These are phyloP conservation scores for Epichloe aotearoae DNA, from an alignment of 2,329 filamentous ascomycete species.

Conservation along the genomic window DNA sequence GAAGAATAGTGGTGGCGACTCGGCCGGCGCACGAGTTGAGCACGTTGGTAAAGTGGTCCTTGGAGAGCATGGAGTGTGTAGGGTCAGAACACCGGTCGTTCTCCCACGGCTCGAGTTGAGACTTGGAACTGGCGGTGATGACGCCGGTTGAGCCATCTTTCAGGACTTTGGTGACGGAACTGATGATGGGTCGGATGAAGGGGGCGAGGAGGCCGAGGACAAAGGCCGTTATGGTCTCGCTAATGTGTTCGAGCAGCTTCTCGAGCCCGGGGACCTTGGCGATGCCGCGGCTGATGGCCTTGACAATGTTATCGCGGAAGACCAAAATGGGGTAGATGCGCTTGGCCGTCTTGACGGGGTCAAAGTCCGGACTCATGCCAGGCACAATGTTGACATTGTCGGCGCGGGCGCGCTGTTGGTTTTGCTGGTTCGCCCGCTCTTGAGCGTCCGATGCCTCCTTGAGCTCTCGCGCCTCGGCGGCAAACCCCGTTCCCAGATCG, in stretches of 20 bases:
- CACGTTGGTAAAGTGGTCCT: slow-evolving; percentile 73
- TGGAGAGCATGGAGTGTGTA: slow-evolving; percentile 71
- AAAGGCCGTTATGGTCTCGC: slow-evolving; percentile 84
- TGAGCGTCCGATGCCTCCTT: slow-evolving; percentile 49
- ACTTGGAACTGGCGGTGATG: slow-evolving; percentile 54
- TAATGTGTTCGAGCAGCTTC: slow-evolving; percentile 82
- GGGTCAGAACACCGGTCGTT: slow-evolving; percentile 63
- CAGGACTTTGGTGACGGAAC: slow-evolving; percentile 67
- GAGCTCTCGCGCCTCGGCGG: slow-evolving; percentile 50
- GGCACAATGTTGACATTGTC: slow-evolving; percentile 49
- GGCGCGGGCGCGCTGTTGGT: slow-evolving; percentile 23
- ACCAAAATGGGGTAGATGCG: slow-evolving; percentile 92
- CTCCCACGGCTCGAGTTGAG: slow-evolving; percentile 70
- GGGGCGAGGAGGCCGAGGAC: slow-evolving; percentile 82
- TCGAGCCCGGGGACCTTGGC: slow-evolving; percentile 88
- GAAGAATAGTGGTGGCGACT: slow-evolving; percentile 60
- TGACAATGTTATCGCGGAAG: slow-evolving; percentile 89
- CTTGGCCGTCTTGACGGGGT: slow-evolving; percentile 60
- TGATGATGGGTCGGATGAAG: slow-evolving; percentile 85
- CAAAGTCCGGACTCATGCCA: slow-evolving; percentile 62
- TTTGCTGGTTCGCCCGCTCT: slow-evolving; percentile 43
- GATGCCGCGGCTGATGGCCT: slow-evolving; percentile 70
- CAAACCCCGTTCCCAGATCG: slow-evolving; percentile 50
- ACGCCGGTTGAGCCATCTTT: slow-evolving; percentile 72
- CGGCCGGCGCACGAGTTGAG: slow-evolving; percentile 66